Conservation (phyloP, 306 rosid species). For the Sindora glabra region DNA sequence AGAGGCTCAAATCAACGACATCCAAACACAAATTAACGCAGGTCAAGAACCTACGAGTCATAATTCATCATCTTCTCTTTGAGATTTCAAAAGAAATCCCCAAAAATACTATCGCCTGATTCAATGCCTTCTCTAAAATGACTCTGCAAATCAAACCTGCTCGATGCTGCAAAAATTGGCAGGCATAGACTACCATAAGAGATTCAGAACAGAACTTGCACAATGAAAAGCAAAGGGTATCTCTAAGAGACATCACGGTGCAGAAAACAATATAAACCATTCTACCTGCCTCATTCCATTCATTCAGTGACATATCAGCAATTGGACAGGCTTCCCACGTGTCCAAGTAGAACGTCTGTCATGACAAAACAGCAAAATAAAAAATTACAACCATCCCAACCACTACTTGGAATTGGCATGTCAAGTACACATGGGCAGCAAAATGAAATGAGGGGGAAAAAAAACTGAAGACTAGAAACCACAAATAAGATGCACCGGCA, state of each 20-base stretch:
- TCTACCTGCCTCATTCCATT: slow-evolving; percentile 38
- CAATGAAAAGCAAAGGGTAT: not conserved
- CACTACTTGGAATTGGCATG: slow-evolving; percentile 1
- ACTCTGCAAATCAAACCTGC: slow-evolving; percentile 16
- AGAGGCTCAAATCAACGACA: not conserved
- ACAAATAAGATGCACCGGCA: slow-evolving; percentile 14
- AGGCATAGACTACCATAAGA: slow-evolving; percentile 29
- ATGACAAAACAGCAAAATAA: slow-evolving; percentile 37
- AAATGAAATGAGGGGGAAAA: too few species aligned
- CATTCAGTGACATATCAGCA: slow-evolving; percentile 29
- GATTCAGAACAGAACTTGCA: slow-evolving; percentile 14
- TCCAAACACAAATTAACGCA: not conserved
- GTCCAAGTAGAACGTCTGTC: slow-evolving; percentile 47
- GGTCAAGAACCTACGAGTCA: not conserved
- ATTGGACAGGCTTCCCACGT: slow-evolving; percentile 26
- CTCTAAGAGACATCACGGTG: not conserved
- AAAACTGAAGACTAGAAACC: too few species aligned
- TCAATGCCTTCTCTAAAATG: slow-evolving; percentile 9
- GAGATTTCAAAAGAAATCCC: not conserved
- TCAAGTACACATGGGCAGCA: slow-evolving; percentile 12
- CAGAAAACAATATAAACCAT: slow-evolving; percentile 11
- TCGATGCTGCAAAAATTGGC: slow-evolving; percentile 26
- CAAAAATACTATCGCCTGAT: not conserved
- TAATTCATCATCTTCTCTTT: not conserved
- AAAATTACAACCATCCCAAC: slow-evolving; percentile 35